Evolutionary conservation across 148 eudicot species (phyloP).

Genomic region (Limonium bicolor): DNA sequence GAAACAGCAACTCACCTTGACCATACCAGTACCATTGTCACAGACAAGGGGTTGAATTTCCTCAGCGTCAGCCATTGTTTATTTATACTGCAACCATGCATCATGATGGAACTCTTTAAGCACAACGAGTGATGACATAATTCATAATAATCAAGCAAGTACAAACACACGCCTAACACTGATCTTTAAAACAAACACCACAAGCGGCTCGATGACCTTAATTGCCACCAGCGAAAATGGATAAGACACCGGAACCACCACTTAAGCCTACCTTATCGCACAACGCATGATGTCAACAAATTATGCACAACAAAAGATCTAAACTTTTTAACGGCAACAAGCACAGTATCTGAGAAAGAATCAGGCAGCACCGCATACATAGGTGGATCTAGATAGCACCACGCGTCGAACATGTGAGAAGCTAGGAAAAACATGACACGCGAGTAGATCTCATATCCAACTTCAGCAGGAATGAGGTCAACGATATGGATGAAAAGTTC

Average conservation of each 20-base stretch:
- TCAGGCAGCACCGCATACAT: no score
- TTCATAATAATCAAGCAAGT: neutral
- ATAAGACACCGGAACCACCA: neutral
- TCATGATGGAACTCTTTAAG: neutral
- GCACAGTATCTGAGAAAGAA: no score
- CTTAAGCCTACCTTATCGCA: no score
- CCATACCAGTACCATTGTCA: constrained; percentile 41
- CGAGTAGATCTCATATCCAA: no score
- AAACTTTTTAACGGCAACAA: no score
- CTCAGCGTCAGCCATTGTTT: constrained; percentile 30
- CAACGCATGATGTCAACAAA: no score
- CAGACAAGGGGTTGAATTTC: constrained; percentile 37
- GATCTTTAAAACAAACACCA: neutral
- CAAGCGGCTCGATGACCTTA: neutral
- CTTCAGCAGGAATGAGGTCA: no score
- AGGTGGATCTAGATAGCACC: no score
- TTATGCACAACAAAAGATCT: no score
- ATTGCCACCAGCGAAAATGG: neutral
- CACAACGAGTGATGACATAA: neutral
- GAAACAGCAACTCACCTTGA: constrained; percentile 13
- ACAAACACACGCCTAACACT: neutral
- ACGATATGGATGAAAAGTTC: no score
- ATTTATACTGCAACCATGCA: constrained; percentile 2
- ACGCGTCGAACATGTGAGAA: no score
- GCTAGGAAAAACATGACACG: no score